These are phyloP conservation scores for Nigrograna mackinnonii DNA, from an alignment of 2,329 filamentous ascomycete species.

Conservation along the genomic window DNA sequence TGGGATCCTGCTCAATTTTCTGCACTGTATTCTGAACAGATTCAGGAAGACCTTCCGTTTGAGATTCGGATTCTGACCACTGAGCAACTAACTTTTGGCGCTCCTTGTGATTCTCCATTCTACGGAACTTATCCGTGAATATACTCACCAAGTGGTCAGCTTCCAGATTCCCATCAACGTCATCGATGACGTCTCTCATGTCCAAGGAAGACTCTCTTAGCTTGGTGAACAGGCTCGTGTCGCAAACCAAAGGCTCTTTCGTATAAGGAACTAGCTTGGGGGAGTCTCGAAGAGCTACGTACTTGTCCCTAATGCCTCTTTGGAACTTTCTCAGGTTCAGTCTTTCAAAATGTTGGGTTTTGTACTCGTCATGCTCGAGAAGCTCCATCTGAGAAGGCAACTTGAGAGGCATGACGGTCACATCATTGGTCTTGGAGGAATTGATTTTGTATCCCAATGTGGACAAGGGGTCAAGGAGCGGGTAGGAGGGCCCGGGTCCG, in stretches of 20 bases:
- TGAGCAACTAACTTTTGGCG: not conserved
- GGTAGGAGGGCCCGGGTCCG: no score
- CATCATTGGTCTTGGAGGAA: not conserved
- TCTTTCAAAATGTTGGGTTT: not conserved
- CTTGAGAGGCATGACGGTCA: slow-evolving; percentile 1
- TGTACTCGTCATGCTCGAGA: not conserved
- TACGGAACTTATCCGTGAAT: no score
- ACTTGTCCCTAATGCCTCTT: not conserved
- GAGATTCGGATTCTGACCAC: not conserved
- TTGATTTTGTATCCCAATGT: no score
- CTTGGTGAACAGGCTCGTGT: not conserved
- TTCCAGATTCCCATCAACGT: not conserved
- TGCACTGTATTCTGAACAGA: not conserved
- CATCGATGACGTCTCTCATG: not conserved
- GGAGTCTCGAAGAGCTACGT: not conserved
- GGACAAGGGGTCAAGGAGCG: no score
- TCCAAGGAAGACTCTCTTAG: not conserved
- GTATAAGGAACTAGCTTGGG: not conserved
- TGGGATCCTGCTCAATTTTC: not conserved
- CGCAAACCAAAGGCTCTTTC: not conserved
- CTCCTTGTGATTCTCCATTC: no score
- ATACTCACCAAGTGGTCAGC: not conserved
- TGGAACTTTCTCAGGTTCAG: not conserved
- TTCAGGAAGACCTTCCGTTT: not conserved
- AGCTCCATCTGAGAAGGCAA: not conserved